phyloP scores from a whole-genome alignment of 1,139 yeast genomes.

The Candida sp. region DNA sequence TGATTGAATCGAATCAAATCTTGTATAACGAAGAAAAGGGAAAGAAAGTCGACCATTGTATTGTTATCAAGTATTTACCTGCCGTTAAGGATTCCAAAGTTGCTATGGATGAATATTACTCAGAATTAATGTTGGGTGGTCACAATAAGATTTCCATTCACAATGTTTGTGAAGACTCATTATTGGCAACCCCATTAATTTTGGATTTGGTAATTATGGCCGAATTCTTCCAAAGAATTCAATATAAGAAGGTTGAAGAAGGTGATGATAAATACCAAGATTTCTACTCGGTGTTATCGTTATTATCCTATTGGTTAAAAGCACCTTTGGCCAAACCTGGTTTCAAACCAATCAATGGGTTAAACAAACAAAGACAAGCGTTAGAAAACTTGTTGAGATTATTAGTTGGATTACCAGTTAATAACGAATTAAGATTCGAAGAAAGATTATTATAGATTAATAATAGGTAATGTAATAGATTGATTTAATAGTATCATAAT shows the following conservation, averaged over 20 bases:
- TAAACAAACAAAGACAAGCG: conserved; percentile 92
- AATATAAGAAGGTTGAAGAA: conserved; percentile 56
- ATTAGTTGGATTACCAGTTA: conserved; percentile 85
- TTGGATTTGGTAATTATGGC: conserved; percentile 88
- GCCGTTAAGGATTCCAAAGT: conserved; percentile 98
- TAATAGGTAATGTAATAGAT: conserved; percentile 1
- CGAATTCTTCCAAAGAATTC: conserved; percentile 85
- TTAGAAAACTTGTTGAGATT: conserved; percentile 88
- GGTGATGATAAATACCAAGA: conserved; percentile 49
- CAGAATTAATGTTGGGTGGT: conserved; percentile 96
- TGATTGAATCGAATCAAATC: conserved; percentile 84
- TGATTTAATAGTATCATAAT: neutral
- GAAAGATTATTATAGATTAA: conserved; percentile 56
- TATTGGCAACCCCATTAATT: conserved; percentile 92
- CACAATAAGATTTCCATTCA: conserved; percentile 92
- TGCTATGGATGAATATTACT: conserved; percentile 98
- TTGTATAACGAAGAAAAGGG: conserved; percentile 82
- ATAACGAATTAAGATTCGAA: conserved; percentile 91
- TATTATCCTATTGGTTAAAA: conserved; percentile 93
- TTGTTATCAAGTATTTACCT: conserved; percentile 89
- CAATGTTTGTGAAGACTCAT: conserved; percentile 95
- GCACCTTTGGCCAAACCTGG: conserved; percentile 95
- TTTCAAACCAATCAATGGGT: conserved; percentile 85
- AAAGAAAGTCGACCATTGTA: conserved; percentile 84
- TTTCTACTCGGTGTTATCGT: conserved; percentile 83